Base-by-base conservation (phyloP, 176 grass and related monocot genomes). In the Cenchrus fungigraminus region DNA sequence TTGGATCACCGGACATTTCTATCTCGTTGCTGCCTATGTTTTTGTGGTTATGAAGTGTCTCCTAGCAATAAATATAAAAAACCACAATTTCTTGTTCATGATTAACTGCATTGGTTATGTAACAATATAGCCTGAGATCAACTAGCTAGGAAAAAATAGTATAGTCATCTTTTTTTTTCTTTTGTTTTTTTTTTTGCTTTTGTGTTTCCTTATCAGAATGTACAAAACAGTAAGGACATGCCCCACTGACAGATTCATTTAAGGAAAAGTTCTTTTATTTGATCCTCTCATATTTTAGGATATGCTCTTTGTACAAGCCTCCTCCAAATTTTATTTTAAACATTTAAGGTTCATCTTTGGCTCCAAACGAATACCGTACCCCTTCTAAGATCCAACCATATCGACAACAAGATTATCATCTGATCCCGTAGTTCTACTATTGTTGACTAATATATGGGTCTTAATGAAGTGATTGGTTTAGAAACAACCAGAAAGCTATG, bases 31-130 rank as follows among this genome's bases (percentile, higher is more conserved):
- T 64, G 77, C 57, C 16, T 20, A 79, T 28, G 6, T 16, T 85
- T 67, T 78, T 78, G 54, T 98, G 95, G 37, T 67, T 91, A 84
- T 98, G 95, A 45, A 98, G 86, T n/a, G 92, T 93, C 52, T 98
- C 92, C 95, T 98, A 15, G 47, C 56, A 88, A 76, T 19, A 71
- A 73, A 60, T 75, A 81, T 50, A 14, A 10, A 25, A 9, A 62
- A 42, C 45, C 12, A n/a, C 47, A 2, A 29, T 73, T 40, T 56
- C 6, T 32, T 22, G 37, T 40, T 40, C 37, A 40, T 40, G 37
- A 47, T 8, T 12, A 8, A 43, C 50, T 0, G 12, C 15, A 32
- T 32, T 56, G 25, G 2, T 37, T 6, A 68, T 73, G 13, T 7
- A 34, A 19, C n/a, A 22, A 15, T 56, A 4, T 65, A 62, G 11